Evolutionary conservation across 1,139 yeast genomes (phyloP), one percentile per base, ranked within the genome.

Genomic region (Yamadazyma friedrichii): DNA sequence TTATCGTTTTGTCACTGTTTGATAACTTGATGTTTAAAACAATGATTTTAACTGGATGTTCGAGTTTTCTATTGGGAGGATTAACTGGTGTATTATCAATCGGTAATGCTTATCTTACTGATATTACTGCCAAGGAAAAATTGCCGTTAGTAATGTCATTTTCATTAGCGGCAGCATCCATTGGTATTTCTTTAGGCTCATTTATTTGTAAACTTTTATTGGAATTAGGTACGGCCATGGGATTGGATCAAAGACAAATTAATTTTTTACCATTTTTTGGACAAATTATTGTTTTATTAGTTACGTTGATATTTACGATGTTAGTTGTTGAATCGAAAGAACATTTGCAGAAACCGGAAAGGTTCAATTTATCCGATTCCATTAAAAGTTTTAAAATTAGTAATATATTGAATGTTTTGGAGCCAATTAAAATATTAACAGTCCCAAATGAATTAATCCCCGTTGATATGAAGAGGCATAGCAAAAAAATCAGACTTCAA

Each of bases 91-190:
- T 41, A 2, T 11, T 42, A 2, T 35, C 40, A 1, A 33, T 42
- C 10, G 26, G 38, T 12, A 41, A 35, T 30, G 27, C 48, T 9
- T 49, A 47, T 35, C 25, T 49, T 10, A 11, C 44, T 15, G 52
- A 49, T 41, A 40, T 49, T 8, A 40, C 46, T 2, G 10, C 38
- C 2, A 27, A 38, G 2, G 41, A 40, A 25, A 39, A 36, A 16
- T 36, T 44, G 31, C 39, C 43, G 12, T 26, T 34, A 29, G 22
- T 33, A 1, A 22, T 47, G 34, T 38, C 50, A 6, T 32, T 43
- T 12, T 27, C n/a, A 17, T 6, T 9, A 32, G 36, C 39, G 33
- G 27, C 35, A 46, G 13, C 28, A 34, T 28, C 35, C 41, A 10
- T 25, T 35, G 40, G 50, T 28, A 6, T 27, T 38, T 17, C 40